phyloP scores from a whole-genome alignment of 2,329 filamentous ascomycete species.

The Fusarium verticillioides region DNA sequence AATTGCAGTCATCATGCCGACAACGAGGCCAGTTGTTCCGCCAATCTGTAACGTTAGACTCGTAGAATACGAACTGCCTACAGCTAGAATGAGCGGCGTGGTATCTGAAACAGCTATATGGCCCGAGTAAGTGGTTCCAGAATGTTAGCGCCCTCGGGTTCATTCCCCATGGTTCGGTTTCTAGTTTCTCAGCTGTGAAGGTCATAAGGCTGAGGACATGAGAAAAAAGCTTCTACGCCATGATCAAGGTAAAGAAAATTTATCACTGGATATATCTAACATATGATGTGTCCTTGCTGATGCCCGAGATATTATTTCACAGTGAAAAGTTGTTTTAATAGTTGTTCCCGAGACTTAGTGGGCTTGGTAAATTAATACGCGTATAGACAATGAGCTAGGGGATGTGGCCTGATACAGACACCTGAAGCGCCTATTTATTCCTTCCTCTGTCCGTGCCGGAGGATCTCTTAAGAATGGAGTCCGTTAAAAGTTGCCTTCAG shows the following conservation, averaged over 20 bases:
- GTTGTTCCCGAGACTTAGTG: accelerated
- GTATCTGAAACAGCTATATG: background rate
- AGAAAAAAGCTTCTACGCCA: too few relatives aligned
- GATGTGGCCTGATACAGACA: background rate
- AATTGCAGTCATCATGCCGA: background rate
- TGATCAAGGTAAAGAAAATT: too few relatives aligned
- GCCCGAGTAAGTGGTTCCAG: background rate
- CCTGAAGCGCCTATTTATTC: background rate
- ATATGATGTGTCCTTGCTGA: too few relatives aligned
- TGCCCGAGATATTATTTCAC: too few relatives aligned
- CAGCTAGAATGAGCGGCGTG: background rate
- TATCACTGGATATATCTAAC: too few relatives aligned
- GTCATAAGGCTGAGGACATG: background rate
- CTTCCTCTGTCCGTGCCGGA: background rate
- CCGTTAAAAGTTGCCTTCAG: background rate
- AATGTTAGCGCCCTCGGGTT: background rate
- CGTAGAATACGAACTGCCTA: background rate
- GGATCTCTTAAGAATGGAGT: background rate
- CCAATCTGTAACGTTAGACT: background rate
- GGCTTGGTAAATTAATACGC: background rate
- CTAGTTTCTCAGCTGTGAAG: background rate
- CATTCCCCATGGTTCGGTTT: background rate
- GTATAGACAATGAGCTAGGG: background rate
- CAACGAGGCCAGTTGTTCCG: background rate
- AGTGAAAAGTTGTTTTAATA: background rate